phyloP scores from a whole-genome alignment of 1,284 basidiomycete genomes.

The Fereydounia khargensis region DNA sequence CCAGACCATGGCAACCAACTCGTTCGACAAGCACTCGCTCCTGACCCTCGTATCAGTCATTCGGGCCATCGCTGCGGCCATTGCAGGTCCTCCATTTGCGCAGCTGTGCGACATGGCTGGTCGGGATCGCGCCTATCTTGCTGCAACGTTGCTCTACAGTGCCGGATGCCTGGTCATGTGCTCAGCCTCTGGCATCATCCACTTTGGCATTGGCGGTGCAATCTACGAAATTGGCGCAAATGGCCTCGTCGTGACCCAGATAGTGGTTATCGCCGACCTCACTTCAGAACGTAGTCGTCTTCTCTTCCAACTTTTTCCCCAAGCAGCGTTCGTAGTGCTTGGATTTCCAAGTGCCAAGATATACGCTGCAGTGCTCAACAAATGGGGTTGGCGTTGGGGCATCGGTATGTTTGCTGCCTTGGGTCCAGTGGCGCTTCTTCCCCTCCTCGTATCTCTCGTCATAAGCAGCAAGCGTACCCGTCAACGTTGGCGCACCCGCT shows the following conservation, averaged over 20 bases:
- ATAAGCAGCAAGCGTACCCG: not conserved
- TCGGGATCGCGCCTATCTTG: slow-evolving; percentile 1
- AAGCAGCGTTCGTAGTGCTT: slow-evolving; percentile 11
- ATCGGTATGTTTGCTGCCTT: slow-evolving; percentile 13
- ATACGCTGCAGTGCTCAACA: slow-evolving; percentile 2
- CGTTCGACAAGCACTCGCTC: slow-evolving; percentile 5
- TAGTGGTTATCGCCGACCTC: slow-evolving; percentile 6
- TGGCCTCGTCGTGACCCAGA: slow-evolving; percentile 7
- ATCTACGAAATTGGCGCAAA: slow-evolving; percentile 12
- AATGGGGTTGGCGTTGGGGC: slow-evolving; percentile 11
- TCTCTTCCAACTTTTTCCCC: slow-evolving; percentile 6
- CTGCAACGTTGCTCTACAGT: slow-evolving; percentile 4
- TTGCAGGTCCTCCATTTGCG: slow-evolving; percentile 14
- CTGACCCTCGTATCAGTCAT: slow-evolving; percentile 6
- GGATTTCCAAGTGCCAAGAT: slow-evolving; percentile 8
- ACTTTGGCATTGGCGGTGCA: slow-evolving; percentile 5
- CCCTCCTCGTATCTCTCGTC: slow-evolving; percentile 3
- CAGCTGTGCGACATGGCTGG: slow-evolving; percentile 3
- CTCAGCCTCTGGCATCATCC: not conserved
- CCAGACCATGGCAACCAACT: slow-evolving; percentile 15
- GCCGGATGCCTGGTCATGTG: slow-evolving; percentile 4
- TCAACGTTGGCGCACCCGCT: too few species aligned
- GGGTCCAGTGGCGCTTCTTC: slow-evolving; percentile 6
- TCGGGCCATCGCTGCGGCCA: slow-evolving; percentile 7
- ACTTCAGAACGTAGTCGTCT: slow-evolving; percentile 8